Evolutionary conservation across 768 basidiomycete genomes (phyloP).

Genomic region (Mycena vulgaris): DNA sequence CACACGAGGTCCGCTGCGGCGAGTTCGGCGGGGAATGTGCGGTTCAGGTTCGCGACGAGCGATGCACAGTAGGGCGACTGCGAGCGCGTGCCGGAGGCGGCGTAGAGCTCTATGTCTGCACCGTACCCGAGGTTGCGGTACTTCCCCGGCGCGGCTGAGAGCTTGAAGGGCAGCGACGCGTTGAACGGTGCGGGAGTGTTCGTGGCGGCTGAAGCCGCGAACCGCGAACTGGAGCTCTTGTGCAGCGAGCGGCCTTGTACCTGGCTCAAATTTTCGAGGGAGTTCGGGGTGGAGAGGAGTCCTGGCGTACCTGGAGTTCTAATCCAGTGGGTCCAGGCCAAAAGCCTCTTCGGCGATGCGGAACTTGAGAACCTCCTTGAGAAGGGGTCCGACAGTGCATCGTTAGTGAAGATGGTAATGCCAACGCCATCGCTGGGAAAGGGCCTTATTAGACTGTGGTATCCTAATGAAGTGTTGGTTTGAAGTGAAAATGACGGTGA

Average conservation of each 20-base stretch:
- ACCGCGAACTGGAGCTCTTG: no score
- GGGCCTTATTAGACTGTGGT: neutral
- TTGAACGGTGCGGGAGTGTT: no score
- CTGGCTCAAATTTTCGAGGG: no score
- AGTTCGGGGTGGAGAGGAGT: no score
- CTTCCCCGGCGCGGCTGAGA: neutral
- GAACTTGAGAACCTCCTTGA: neutral
- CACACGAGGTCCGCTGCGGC: neutral
- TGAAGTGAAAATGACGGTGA: no score
- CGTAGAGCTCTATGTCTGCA: slow-evolving; percentile 2
- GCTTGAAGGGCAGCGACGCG: no score
- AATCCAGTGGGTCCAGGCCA: neutral
- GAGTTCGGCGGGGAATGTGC: neutral
- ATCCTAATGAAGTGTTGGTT: neutral
- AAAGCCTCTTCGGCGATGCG: neutral
- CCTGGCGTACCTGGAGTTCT: neutral
- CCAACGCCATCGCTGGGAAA: neutral
- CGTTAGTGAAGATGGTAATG: neutral
- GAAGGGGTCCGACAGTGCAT: neutral
- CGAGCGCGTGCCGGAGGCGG: neutral
- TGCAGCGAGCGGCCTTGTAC: no score
- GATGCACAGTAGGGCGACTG: neutral
- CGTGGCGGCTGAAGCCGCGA: no score
- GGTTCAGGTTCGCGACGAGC: neutral
- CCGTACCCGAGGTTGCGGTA: slow-evolving; percentile 18